Evolutionary conservation across 352 stramenopile species (phyloP).

Genomic region (Phytophthora gonapodyides): DNA sequence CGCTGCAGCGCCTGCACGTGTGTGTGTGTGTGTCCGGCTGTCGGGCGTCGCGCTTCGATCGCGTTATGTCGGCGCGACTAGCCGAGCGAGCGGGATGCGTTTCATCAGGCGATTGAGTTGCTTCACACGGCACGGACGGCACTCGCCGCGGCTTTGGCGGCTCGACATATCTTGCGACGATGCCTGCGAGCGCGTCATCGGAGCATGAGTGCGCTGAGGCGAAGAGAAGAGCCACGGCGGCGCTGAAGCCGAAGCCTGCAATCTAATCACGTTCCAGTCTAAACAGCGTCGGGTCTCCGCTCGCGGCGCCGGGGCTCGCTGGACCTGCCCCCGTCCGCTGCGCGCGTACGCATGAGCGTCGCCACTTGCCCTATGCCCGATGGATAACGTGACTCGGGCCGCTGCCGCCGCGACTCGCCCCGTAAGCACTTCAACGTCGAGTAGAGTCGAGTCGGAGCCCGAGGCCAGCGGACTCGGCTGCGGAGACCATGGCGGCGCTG

Average conservation of each 20-base stretch:
- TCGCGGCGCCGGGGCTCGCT: not conserved
- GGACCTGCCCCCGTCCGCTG: slow-evolving; percentile 14
- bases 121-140: no score
- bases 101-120: slow-evolving; percentile 16
- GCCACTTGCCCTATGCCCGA: slow-evolving; percentile 23
- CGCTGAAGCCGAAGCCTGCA: slow-evolving; percentile 16
- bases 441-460: not conserved
- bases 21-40: no score
- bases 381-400: slow-evolving; percentile 10
- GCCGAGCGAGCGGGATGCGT: slow-evolving; percentile 9
- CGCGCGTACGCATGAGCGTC: slow-evolving; percentile 10
- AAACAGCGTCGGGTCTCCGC: slow-evolving; percentile 19
- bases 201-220: slow-evolving; percentile 29
- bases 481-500: no score
- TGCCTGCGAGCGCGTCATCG: slow-evolving; percentile 20
- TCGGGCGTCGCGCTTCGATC: slow-evolving; percentile 2
- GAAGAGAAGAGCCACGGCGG: slow-evolving; percentile 16
- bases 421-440: slow-evolving; percentile 27
- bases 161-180: slow-evolving; percentile 36
- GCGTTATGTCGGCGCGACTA: slow-evolving; percentile 25
- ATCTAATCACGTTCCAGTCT: slow-evolving; percentile 23
- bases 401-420: not conserved
- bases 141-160: slow-evolving; percentile 20
- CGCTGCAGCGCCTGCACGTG: no score
- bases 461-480: no score